phyloP scores from a whole-genome alignment of 371 early-diverging fungal genomes.

The Capillidium heterosporum region DNA sequence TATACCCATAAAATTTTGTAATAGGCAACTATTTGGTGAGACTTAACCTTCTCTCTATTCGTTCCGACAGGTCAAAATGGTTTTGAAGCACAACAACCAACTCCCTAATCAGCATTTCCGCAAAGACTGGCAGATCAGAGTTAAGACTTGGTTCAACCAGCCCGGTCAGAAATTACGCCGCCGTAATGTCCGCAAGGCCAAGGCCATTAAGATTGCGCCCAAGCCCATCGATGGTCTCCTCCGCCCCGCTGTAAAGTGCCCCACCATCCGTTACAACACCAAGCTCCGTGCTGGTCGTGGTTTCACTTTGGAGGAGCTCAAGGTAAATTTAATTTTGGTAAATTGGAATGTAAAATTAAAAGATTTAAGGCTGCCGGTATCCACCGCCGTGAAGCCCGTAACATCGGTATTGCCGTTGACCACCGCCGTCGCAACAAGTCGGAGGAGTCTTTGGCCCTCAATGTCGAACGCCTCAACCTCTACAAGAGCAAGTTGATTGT shows the following conservation, averaged over 20 bases:
- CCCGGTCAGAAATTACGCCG: conserved; percentile 89
- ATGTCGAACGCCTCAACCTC: conserved; percentile 93
- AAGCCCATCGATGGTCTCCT: conserved; percentile 93
- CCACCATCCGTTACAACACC: conserved; percentile 97
- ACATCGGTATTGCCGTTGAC: conserved; percentile 97
- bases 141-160: conserved; percentile 99
- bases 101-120: conserved; percentile 98
- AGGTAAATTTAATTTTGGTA: conserved; percentile 30
- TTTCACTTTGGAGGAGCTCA: conserved; percentile 96
- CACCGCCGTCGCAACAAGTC: conserved; percentile 95
- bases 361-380: conserved; percentile 75
- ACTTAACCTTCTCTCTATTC: too few relatives aligned
- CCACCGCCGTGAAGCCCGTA: conserved; percentile 82
- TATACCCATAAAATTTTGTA: too few relatives aligned
- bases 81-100: conserved; percentile 94
- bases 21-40: too few relatives aligned
- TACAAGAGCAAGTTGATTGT: conserved; percentile 89
- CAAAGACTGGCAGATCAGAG: conserved; percentile 96
- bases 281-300: conserved; percentile 97
- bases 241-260: conserved; percentile 96
- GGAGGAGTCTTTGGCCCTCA: conserved; percentile 85
- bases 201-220: conserved; percentile 94
- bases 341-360: background rate
- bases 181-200: conserved; percentile 72
- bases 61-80: too few relatives aligned